Evolutionary conservation across 306 rosid genomes (phyloP).

Genomic region (Nissolia schottii): DNA sequence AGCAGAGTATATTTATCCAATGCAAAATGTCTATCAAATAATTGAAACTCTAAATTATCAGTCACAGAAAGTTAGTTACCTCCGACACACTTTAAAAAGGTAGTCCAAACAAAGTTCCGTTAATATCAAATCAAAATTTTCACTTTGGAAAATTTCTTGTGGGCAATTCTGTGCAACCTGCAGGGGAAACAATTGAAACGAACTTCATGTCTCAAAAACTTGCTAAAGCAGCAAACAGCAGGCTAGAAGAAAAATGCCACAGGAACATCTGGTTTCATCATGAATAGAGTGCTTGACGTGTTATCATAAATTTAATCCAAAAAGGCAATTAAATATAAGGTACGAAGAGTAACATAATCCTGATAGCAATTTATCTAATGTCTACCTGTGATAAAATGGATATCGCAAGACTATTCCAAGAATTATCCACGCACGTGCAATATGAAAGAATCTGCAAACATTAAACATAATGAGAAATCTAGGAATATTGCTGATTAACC

Average conservation of each 20-base stretch:
- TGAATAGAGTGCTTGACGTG: neutral
- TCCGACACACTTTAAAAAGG: slow-evolving; percentile 46
- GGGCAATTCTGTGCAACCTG: slow-evolving; percentile 91
- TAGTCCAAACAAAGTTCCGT: slow-evolving; percentile 72
- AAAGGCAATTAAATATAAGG: slow-evolving; percentile 12
- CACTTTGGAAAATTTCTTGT: slow-evolving; percentile 49
- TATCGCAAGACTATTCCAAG: slow-evolving; percentile 75
- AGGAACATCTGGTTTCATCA: slow-evolving; percentile 11
- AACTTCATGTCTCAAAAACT: slow-evolving; percentile 15
- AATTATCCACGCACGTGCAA: slow-evolving; percentile 65
- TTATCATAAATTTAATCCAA: neutral
- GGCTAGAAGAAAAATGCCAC: slow-evolving; percentile 7
- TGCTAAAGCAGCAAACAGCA: slow-evolving; percentile 6
- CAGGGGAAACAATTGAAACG: slow-evolving; percentile 33
- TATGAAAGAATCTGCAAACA: slow-evolving; percentile 78
- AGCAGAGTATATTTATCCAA: slow-evolving; percentile 15
- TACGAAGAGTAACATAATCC: slow-evolving; percentile 1
- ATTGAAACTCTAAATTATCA: slow-evolving; percentile 3
- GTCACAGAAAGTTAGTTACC: slow-evolving; percentile 41
- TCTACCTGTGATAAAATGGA: slow-evolving; percentile 80
- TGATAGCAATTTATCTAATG: slow-evolving; percentile 1
- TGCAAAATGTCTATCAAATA: slow-evolving; percentile 1
- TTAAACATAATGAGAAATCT: slow-evolving; percentile 17
- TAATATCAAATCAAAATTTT: slow-evolving; percentile 54
- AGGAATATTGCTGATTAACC: slow-evolving; percentile 13